Conservation (phyloP, 345 rosid genomes). For the Gossypium herbaceum region DNA sequence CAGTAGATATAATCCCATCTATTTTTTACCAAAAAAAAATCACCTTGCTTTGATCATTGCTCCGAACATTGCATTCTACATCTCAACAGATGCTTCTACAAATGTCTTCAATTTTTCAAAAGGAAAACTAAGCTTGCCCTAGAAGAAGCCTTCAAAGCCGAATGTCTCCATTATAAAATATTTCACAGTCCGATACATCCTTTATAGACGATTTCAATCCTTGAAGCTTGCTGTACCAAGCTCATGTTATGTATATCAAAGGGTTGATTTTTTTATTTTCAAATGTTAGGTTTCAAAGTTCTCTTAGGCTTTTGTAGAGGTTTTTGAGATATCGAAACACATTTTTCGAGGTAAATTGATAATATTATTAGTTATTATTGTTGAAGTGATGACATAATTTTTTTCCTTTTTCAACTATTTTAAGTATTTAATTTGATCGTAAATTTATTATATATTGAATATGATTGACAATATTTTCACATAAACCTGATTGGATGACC, state of each 20-base stretch:
- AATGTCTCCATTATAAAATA: conserved; percentile 52
- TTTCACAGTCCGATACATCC: conserved; percentile 55
- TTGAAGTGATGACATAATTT: too few species aligned
- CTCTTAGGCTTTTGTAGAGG: conserved; percentile 33
- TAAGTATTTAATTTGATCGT: too few species aligned
- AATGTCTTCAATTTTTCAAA: conserved; percentile 44
- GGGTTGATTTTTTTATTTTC: conserved; percentile 42
- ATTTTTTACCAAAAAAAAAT: too few species aligned
- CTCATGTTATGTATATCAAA: conserved; percentile 65
- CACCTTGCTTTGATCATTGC: background rate
- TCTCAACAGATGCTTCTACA: conserved; percentile 46
- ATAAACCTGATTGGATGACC: too few species aligned
- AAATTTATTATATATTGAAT: too few species aligned
- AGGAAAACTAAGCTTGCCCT: conserved; percentile 47
- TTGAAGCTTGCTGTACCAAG: conserved; percentile 62
- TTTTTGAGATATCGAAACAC: conserved; percentile 34
- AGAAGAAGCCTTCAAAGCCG: conserved; percentile 40
- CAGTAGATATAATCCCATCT: too few species aligned
- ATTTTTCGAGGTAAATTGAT: background rate
- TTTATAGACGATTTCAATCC: conserved; percentile 35
- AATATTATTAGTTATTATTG: too few species aligned
- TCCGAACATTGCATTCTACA: conserved; percentile 26
- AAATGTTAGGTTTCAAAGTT: conserved; percentile 15
- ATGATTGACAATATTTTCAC: too few species aligned
- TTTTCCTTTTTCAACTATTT: too few species aligned